Base-by-base conservation (phyloP, 192 early-diverging fungal species). In the Piromyces sp. region DNA sequence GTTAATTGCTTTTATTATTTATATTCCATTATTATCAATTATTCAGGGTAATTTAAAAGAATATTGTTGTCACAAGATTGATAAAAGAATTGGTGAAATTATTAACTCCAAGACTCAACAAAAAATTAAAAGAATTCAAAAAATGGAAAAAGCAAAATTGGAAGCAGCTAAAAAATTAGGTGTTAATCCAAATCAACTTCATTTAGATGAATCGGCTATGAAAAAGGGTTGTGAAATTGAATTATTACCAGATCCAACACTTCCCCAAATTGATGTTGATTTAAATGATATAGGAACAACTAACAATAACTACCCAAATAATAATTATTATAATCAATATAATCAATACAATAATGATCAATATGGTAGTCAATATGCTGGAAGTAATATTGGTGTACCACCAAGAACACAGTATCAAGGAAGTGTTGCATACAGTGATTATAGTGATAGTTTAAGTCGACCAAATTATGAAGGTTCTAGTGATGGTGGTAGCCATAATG, bases 21-120 rank as follows among this genome's bases (percentile, higher is more conserved):
- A 96, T 84, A 87, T 96, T 51, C 95, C 95, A 13, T 85, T 96
- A 78, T 83, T 94, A 81, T 91, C 88, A 83, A 89, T 90, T 78
- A 94, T 96, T 81, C 90, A 89, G 36, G 95, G 95, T 28, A 96
- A 95, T 83, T 85, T 96, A 79, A 96, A 96, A 84, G 95, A 96
- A 83, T 96, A 92, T 84, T 94, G 93, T 81, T 94, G 93, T 80
- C 93, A 95, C 87, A 94, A 94, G 85, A 91, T 96, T 78, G 95
- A 96, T 86, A 96, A 96, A 85, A 68, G 51, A 68, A 68, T 68
- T 68, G 51, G 51, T n/a, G 51, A 68, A n/a, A 68, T 68, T 68
- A 68, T 68, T 68, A 68, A 68, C n/a, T 68, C 51, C 0, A 68
- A 68, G 9, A 68, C 51, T n/a, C 22, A 68, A n/a, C 51, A 68